phyloP scores from a whole-genome alignment of 1,284 basidiomycete species.

The Neotropicomus parvogracilis region DNA sequence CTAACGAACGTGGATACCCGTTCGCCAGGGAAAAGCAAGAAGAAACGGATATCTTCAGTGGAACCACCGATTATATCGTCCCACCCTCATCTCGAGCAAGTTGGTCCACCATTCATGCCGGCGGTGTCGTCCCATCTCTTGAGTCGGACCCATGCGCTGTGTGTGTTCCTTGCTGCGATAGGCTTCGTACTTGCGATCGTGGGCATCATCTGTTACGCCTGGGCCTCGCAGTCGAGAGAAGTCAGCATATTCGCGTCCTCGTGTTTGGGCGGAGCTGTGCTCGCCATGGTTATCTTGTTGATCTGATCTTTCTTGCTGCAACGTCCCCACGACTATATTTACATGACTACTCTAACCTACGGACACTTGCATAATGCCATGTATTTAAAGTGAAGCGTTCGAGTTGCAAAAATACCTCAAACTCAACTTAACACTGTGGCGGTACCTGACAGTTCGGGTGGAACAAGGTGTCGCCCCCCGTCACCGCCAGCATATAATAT shows the following conservation, averaged over 20 bases:
- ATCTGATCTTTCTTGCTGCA: slow-evolving; percentile 11
- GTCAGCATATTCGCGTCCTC: slow-evolving; percentile 44
- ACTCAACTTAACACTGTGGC: too few relatives aligned
- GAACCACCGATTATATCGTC: slow-evolving; percentile 36
- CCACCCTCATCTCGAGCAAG: slow-evolving; percentile 45
- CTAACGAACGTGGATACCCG: not conserved
- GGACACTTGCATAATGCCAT: too few relatives aligned
- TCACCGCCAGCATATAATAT: too few relatives aligned
- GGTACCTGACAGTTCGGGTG: too few relatives aligned
- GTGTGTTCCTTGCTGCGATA: slow-evolving; percentile 43
- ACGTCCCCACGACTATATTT: not conserved
- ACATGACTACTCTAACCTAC: not conserved
- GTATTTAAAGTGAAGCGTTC: too few relatives aligned
- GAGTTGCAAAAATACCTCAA: too few relatives aligned
- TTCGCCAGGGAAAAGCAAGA: not conserved
- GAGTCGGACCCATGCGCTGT: slow-evolving; percentile 46
- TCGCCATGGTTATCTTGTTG: slow-evolving; percentile 14
- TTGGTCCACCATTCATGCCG: slow-evolving; percentile 36
- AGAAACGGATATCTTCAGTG: slow-evolving; percentile 1
- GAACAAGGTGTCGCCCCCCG: too few relatives aligned
- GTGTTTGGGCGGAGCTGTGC: slow-evolving; percentile 34
- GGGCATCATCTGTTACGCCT: slow-evolving; percentile 51
- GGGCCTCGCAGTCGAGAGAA: slow-evolving; percentile 43
- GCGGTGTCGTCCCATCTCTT: slow-evolving; percentile 43
- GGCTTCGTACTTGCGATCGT: slow-evolving; percentile 52